Percentiles rank a stretch among this genome's conserved stretches.
Conservation (phyloP, 306 rosid species). For the Fagus crenata region DNA sequence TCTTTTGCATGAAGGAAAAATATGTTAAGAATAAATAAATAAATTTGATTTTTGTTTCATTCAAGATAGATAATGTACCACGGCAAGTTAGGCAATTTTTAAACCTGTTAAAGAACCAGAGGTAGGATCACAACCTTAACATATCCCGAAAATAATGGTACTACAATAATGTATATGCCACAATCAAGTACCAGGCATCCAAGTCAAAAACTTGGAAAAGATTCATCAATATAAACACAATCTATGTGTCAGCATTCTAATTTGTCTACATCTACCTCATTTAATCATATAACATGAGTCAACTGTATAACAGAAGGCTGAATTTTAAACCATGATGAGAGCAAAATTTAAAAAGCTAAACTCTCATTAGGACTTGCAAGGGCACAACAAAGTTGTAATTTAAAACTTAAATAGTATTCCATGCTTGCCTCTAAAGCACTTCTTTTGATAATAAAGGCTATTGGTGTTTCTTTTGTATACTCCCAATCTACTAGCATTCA, state of each 20-base stretch:
- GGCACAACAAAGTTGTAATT: background rate
- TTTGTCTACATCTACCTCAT: background rate
- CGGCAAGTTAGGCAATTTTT: too few relatives aligned
- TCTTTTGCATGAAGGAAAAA: background rate
- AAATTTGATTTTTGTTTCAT: background rate
- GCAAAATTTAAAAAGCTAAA: background rate
- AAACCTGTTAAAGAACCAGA: background rate
- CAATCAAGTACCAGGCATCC: background rate
- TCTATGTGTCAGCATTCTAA: constrained; percentile 3
- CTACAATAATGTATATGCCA: background rate
- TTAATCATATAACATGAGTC: background rate
- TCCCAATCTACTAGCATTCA: background rate
- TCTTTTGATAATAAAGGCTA: background rate
- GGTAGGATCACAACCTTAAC: background rate
- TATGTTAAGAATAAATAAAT: too few relatives aligned
- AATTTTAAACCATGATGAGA: background rate
- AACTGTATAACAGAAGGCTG: background rate
- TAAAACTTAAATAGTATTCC: background rate
- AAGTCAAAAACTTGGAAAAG: background rate
- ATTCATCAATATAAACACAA: background rate
- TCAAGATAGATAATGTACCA: background rate
- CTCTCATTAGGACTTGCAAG: background rate
- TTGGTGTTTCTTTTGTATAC: background rate
- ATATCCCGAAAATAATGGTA: background rate
- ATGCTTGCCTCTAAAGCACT: background rate